phyloP scores from a whole-genome alignment of 1,139 yeast species.

The Lodderomyces theae region DNA sequence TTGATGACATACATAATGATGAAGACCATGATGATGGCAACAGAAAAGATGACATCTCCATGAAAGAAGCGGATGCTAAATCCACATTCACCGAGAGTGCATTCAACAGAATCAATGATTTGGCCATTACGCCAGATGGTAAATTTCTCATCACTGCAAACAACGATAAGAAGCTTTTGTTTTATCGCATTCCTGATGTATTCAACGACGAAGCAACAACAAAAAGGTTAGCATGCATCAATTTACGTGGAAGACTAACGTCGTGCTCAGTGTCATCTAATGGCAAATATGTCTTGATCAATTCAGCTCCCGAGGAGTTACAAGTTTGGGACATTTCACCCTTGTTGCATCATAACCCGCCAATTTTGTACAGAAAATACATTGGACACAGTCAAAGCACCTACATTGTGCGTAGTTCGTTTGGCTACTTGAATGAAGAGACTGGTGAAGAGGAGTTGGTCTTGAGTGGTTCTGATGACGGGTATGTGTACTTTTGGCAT shows the following conservation, averaged over 20 bases:
- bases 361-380: constrained; percentile 56
- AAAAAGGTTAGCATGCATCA: constrained; percentile 31
- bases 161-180: constrained; percentile 54
- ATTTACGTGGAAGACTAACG: constrained; percentile 34
- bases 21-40: not conserved
- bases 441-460: constrained; percentile 60
- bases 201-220: constrained; percentile 36
- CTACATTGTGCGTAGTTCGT: constrained; percentile 72
- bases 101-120: constrained; percentile 60
- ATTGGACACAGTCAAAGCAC: constrained; percentile 71
- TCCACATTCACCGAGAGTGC: constrained; percentile 18
- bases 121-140: constrained; percentile 63
- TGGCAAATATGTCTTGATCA: constrained; percentile 56
- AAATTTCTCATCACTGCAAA: constrained; percentile 61
- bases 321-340: constrained; percentile 68
- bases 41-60: constrained; percentile 14
- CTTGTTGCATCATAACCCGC: constrained; percentile 15
- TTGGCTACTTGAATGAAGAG: constrained; percentile 51
- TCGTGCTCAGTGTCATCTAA: constrained; percentile 40
- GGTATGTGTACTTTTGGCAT: constrained; percentile 79
- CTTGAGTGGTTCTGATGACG: constrained; percentile 82
- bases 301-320: constrained; percentile 72
- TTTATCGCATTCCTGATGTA: constrained; percentile 44
- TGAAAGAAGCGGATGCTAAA: constrained; percentile 14
- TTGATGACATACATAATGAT: constrained; percentile 3